Evolutionary conservation across 306 rosid species (phyloP).

Genomic region (Hippophae gyantsensis): DNA sequence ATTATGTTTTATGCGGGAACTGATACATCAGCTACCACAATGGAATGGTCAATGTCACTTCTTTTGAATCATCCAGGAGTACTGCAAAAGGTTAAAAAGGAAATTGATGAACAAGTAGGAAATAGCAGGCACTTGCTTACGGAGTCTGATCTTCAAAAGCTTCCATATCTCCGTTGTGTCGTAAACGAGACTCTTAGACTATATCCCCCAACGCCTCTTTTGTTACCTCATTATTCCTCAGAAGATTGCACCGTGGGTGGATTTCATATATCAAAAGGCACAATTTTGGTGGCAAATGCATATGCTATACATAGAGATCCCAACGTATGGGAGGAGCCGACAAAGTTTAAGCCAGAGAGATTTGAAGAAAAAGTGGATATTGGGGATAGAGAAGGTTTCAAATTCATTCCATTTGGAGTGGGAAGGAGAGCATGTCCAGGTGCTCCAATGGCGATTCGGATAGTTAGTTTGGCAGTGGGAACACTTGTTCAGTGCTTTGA

Average conservation of each 20-base stretch:
- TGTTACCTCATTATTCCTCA: conserved; percentile 15
- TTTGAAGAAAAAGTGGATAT: conserved; percentile 12
- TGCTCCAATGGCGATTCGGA: conserved; percentile 20
- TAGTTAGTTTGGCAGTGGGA: conserved; percentile 19
- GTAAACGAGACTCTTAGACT: conserved; percentile 18
- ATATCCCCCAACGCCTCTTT: conserved; percentile 10
- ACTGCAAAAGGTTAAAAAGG: conserved; percentile 8
- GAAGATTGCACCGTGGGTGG: conserved; percentile 20
- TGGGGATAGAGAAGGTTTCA: conserved; percentile 1
- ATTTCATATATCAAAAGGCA: conserved; percentile 14
- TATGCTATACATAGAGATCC: conserved; percentile 30
- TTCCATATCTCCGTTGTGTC: conserved; percentile 22
- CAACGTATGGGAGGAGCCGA: conserved; percentile 22
- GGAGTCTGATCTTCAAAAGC: conserved; percentile 18
- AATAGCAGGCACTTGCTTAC: conserved; percentile 2
- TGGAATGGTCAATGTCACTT: conserved; percentile 22
- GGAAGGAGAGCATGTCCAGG: conserved; percentile 49
- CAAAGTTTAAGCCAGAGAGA: conserved; percentile 24
- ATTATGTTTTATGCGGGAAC: conserved; percentile 13
- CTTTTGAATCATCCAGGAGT: conserved; percentile 21
- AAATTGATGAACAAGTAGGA: conserved; percentile 12
- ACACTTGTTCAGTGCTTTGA: conserved; percentile 31
- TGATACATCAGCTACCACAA: conserved; percentile 1
- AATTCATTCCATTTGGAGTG: conserved; percentile 35
- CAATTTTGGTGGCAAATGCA: conserved; percentile 19